phyloP scores from a whole-genome alignment of 1,284 basidiomycete genomes.

The Exsudoporus floridanus region DNA sequence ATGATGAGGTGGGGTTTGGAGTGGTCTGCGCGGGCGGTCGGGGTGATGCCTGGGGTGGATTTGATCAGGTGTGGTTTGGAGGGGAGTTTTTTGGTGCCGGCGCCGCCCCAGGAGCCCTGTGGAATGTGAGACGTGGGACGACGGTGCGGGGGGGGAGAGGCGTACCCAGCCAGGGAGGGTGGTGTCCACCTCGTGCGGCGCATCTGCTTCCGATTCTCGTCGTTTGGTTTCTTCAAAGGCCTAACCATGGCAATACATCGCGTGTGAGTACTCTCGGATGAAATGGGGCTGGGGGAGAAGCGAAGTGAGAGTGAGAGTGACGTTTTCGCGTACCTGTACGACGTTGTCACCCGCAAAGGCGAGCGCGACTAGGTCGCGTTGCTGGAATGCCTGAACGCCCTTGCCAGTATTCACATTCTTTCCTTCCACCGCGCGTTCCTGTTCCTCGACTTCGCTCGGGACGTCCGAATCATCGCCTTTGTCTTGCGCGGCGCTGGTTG shows the following conservation, averaged over 20 bases:
- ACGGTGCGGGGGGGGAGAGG: not conserved
- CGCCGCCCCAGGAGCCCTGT: constrained; percentile 90
- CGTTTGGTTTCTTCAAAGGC: constrained; percentile 86
- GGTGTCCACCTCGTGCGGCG: constrained; percentile 81
- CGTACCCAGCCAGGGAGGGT: constrained; percentile 94
- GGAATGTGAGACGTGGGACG: not conserved
- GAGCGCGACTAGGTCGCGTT: constrained; percentile 86
- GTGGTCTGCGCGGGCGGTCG: constrained; percentile 78
- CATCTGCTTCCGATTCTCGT: constrained; percentile 78
- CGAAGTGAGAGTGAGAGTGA: no score
- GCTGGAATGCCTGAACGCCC: constrained; percentile 69
- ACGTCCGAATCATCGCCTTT: constrained; percentile 43
- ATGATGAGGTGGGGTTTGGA: constrained; percentile 89
- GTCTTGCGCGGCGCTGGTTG: not conserved
- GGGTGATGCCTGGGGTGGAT: constrained; percentile 78
- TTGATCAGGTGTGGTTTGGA: constrained; percentile 73
- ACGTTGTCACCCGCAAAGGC: constrained; percentile 98
- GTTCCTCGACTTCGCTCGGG: constrained; percentile 67
- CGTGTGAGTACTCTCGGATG: constrained; percentile 3
- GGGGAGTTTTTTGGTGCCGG: constrained; percentile 58
- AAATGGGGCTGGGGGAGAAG: not conserved
- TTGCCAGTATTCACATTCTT: constrained; percentile 40
- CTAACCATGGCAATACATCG: constrained; percentile 38
- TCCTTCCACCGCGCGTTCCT: constrained; percentile 48
- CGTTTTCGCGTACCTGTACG: constrained; percentile 60